Evolutionary conservation across 805 yeast genomes (phyloP).

Genomic region (Kluyveromyces starmeri): DNA sequence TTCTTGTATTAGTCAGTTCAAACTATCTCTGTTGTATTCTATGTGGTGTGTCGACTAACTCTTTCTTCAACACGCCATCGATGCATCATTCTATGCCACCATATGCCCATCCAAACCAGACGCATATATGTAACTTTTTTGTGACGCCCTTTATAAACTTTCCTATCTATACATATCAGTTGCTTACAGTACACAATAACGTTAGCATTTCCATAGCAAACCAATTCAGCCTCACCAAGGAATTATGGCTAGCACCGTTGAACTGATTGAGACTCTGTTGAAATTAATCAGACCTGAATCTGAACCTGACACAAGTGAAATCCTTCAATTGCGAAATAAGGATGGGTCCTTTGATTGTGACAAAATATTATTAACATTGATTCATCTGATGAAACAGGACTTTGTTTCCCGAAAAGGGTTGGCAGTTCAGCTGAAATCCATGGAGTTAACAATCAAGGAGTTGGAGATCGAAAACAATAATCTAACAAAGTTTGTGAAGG

Average conservation of each 20-base stretch:
- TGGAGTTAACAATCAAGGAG: constrained; percentile 1
- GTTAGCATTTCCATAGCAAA: no score
- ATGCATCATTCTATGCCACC: constrained; percentile 1
- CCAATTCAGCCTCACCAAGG: no score
- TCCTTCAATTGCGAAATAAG: background rate
- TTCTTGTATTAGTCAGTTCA: no score
- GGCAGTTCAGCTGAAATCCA: background rate
- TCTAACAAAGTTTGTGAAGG: background rate
- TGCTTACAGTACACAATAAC: no score
- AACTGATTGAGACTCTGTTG: background rate
- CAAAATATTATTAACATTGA: background rate
- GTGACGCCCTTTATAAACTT: constrained; percentile 2
- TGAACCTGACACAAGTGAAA: background rate
- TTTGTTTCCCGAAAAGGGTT: constrained; percentile 1
- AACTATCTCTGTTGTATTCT: no score
- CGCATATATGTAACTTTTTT: background rate
- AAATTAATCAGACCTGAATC: background rate
- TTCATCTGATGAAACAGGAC: background rate
- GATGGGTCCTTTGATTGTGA: constrained; percentile 2
- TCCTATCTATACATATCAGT: background rate
- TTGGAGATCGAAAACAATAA: background rate
- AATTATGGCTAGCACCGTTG: background rate
- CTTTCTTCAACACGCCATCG: no score
- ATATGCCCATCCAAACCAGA: background rate
- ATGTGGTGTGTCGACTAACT: no score